Evolutionary conservation across 73 alveolate genomes (phyloP), one percentile per base, ranked within the genome.

Genomic region (Paramecium caudatum): DNA sequence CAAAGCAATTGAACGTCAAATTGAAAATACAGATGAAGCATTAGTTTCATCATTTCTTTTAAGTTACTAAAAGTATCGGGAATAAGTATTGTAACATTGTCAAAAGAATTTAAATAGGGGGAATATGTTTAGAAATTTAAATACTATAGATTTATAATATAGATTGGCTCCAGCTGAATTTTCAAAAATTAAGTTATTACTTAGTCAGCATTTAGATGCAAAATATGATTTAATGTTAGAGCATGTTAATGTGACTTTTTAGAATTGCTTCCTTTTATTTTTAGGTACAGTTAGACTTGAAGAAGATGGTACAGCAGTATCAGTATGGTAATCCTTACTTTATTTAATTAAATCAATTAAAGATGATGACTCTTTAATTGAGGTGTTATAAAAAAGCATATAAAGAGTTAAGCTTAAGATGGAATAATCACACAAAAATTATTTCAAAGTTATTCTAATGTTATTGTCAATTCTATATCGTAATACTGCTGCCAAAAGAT

Each of bases 11-110:
- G 88, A 74, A 41, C 36, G 68, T 21, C 43, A 45, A 7, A 41
- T 74, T 41, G 88, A 74, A 41, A 74, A 74, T 15, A 41, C 55
- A 16, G 88, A 74, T 41, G 88, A 74, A 45, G 47, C 39, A 16
- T 30, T 68, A 2, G 83, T 33, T 32, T 43, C 43, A 4, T 74
- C 43, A 45, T 74, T 74, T 39, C 19, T 74, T 4, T 41, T 41
- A 6, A 74, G 68, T 74, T 74, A 41, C 10, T 9, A 23, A n/a
- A 74, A 37, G 43, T 39, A 74, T 74, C 36, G 88, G 32, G 88
- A 74, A 1, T 39, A 2, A 8, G 47, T 74, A 10, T 21, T 74
- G 62, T 15, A 45, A 36, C 47, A 27, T 21, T 41, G 62, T 74
- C 23, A 74, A 74, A 74, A 74, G 19, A 27, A 74, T 32, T 25